Conservation (phyloP, 202 grass and related monocot genomes). For the Cymbopogon flexuosus region DNA sequence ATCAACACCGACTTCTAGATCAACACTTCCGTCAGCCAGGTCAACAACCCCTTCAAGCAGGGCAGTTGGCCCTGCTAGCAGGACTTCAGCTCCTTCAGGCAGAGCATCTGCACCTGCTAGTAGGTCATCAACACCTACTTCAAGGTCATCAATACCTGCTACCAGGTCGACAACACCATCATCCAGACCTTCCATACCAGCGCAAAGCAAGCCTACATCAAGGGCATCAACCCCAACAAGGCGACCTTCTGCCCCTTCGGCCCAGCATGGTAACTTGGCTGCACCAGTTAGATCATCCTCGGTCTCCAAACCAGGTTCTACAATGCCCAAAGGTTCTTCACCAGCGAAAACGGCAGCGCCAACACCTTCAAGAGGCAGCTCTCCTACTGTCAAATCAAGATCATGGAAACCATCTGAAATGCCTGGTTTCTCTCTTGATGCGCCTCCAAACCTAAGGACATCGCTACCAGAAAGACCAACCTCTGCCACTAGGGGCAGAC, state of each 20-base stretch:
- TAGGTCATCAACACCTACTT: slow-evolving; percentile 58
- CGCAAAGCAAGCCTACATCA: slow-evolving; percentile 55
- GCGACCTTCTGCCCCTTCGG: slow-evolving; percentile 47
- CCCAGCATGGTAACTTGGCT: slow-evolving; percentile 44
- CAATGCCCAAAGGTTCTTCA: slow-evolving; percentile 42
- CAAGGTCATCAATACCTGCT: slow-evolving; percentile 54
- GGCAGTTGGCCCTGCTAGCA: slow-evolving; percentile 39
- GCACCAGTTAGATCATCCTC: slow-evolving; percentile 54
- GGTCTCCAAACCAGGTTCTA: slow-evolving; percentile 47
- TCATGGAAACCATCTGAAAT: slow-evolving; percentile 87
- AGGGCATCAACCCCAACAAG: slow-evolving; percentile 63
- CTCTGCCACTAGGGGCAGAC: slow-evolving; percentile 78
- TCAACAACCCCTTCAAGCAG: slow-evolving; percentile 63
- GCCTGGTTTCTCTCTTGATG: slow-evolving; percentile 78
- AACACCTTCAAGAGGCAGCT: slow-evolving; percentile 57
- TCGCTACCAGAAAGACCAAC: slow-evolving; percentile 67
- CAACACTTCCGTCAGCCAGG: slow-evolving; percentile 61
- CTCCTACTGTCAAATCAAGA: slow-evolving; percentile 76
- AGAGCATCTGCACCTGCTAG: slow-evolving; percentile 58
- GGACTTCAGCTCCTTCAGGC: slow-evolving; percentile 45
- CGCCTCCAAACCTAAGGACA: slow-evolving; percentile 83
- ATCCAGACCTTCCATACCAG: slow-evolving; percentile 46
- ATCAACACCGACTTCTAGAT: slow-evolving; percentile 67
- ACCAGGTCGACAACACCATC: slow-evolving; percentile 73
- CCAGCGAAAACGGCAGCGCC: slow-evolving; percentile 35